Conservation (phyloP, 345 rosid genomes). For the Eucalyptus curtisii region DNA sequence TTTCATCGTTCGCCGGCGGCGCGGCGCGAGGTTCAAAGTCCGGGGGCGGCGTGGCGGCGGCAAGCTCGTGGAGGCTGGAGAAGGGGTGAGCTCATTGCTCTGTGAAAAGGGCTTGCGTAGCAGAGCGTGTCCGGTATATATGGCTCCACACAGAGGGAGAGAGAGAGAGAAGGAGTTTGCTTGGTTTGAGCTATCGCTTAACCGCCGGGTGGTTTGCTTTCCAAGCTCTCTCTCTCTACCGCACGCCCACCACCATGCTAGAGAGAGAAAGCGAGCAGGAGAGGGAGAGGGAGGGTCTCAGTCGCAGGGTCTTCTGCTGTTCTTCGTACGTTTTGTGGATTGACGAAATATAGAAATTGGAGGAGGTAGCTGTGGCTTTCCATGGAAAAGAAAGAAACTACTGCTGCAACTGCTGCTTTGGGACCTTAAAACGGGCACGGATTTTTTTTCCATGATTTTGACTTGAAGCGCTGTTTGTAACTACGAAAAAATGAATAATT, state of each 20-base stretch:
- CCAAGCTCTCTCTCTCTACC: not conserved
- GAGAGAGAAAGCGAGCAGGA: not conserved
- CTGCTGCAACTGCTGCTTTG: not conserved
- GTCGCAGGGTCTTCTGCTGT: not conserved
- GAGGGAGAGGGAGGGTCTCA: not conserved
- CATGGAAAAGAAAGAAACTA: not conserved
- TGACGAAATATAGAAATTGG: not conserved
- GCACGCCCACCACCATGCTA: not conserved
- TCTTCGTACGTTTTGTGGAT: not conserved
- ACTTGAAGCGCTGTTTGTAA: not conserved
- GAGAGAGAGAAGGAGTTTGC: not conserved
- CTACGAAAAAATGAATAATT: no score
- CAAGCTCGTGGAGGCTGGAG: not conserved
- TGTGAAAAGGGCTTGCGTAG: not conserved
- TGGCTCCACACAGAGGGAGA: not conserved
- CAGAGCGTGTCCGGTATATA: not conserved
- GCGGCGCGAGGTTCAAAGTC: not conserved
- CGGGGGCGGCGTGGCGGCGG: not conserved
- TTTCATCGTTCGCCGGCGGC: not conserved
- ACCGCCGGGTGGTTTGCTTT: slow-evolving; percentile 1
- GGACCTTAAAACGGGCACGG: no score
- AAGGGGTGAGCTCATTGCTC: not conserved
- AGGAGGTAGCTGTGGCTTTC: not conserved
- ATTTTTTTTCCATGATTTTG: not conserved
- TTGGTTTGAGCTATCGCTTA: not conserved